phyloP scores from a whole-genome alignment of 2,329 filamentous ascomycete species.

The Xylaria multiplex region DNA sequence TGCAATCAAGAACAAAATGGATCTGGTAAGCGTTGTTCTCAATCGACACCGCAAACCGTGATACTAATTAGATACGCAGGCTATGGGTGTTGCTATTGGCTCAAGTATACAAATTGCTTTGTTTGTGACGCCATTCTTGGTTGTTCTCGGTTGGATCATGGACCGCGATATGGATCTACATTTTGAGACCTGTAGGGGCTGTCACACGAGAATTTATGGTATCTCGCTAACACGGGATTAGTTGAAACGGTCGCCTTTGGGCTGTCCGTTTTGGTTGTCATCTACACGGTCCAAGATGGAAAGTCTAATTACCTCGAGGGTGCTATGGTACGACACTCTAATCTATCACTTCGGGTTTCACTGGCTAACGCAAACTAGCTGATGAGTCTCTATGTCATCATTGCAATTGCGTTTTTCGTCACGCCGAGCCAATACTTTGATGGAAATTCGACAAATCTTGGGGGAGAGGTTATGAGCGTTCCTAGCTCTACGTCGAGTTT shows the following conservation, averaged over 20 bases:
- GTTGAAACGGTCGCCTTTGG: slow-evolving; percentile 82
- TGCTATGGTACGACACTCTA: slow-evolving; percentile 66
- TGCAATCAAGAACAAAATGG: slow-evolving; percentile 80
- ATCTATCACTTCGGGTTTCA: neutral
- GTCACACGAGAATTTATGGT: neutral
- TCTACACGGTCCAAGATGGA: slow-evolving; percentile 81
- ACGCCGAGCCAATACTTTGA: slow-evolving; percentile 62
- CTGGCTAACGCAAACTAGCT: slow-evolving; percentile 48
- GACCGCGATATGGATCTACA: slow-evolving; percentile 78
- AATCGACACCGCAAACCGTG: neutral
- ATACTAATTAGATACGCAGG: slow-evolving; percentile 48
- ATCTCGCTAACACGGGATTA: slow-evolving; percentile 42
- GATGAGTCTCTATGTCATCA: slow-evolving; percentile 66
- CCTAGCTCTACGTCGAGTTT: slow-evolving; percentile 17
- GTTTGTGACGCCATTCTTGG: slow-evolving; percentile 81
- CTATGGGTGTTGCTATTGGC: slow-evolving; percentile 83
- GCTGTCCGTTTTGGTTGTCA: slow-evolving; percentile 78
- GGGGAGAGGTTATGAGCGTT: slow-evolving; percentile 7
- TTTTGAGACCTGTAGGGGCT: slow-evolving; percentile 72
- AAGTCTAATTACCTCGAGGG: slow-evolving; percentile 87
- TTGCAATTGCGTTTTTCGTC: slow-evolving; percentile 69
- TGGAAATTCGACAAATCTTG: slow-evolving; percentile 41
- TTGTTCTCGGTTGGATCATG: slow-evolving; percentile 82
- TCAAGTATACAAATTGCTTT: slow-evolving; percentile 85
- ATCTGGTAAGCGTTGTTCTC: slow-evolving; percentile 53